Evolutionary conservation across 805 yeast species (phyloP).

Genomic region (Pichia pseudocactophila): DNA sequence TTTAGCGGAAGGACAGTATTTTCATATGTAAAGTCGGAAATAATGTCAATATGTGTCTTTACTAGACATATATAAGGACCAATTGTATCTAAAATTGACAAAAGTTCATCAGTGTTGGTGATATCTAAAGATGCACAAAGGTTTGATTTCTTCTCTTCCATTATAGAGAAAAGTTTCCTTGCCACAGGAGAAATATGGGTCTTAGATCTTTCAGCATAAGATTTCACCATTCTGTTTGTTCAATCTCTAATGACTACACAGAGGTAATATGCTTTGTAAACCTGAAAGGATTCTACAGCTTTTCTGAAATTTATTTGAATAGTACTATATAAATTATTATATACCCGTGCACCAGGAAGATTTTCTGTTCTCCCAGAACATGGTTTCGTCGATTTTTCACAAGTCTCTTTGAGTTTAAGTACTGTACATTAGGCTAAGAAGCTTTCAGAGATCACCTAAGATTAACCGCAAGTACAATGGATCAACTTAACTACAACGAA

Average conservation of each 20-base stretch:
- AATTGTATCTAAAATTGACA: slow-evolving; percentile 60
- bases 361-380: not conserved
- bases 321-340: no score
- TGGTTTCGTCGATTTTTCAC: no score
- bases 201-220: slow-evolving; percentile 64
- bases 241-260: no score
- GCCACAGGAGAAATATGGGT: slow-evolving; percentile 76
- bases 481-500: slow-evolving; percentile 87
- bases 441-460: not conserved
- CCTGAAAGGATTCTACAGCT: no score
- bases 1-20: slow-evolving; percentile 69
- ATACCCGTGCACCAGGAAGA: slow-evolving; percentile 2
- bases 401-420: no score
- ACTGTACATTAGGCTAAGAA: no score
- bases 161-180: slow-evolving; percentile 55
- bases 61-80: slow-evolving; percentile 91
- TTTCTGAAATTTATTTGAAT: no score
- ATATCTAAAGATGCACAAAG: slow-evolving; percentile 95
- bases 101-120: slow-evolving; percentile 65
- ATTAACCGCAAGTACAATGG: slow-evolving; percentile 46
- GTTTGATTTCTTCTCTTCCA: slow-evolving; percentile 76
- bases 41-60: slow-evolving; percentile 90
- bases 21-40: slow-evolving; percentile 81
- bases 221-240: not conserved
- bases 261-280: no score